Percentiles rank a stretch among this genome's conserved stretches.
Conservation (phyloP, 169 alveolate genomes). For the Plasmodium sp. region DNA sequence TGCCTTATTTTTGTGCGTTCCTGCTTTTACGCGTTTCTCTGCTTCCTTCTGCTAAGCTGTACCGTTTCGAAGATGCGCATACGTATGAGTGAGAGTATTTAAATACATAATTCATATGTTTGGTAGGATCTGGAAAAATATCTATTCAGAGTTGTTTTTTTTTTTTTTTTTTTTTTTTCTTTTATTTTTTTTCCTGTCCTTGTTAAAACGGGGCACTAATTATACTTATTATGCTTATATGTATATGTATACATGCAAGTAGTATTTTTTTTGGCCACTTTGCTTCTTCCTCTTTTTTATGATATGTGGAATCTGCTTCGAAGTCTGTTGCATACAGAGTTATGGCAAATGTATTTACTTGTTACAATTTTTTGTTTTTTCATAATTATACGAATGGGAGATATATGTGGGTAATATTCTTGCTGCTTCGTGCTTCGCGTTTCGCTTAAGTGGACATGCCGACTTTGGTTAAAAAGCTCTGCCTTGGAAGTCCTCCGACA, state of each 20-base stretch:
- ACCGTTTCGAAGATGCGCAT: neutral
- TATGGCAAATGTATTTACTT: conserved; percentile 1
- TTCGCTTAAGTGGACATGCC: neutral
- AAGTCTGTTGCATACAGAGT: neutral
- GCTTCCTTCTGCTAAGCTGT: neutral
- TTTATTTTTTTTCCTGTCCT: neutral
- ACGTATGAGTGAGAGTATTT: neutral
- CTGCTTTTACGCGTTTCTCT: neutral
- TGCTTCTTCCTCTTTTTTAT: conserved; percentile 1
- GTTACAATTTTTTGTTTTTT: conserved; percentile 37
- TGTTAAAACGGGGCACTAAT: neutral
- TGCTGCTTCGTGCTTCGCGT: neutral
- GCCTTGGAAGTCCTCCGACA: neutral
- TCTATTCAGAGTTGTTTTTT: neutral
- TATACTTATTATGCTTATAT: neutral
- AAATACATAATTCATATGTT: neutral
- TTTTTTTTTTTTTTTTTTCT: neutral
- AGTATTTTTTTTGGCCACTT: neutral
- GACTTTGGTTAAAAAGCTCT: neutral
- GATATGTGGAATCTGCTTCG: conserved; percentile 9
- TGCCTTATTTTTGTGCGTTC: neutral
- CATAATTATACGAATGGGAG: conserved; percentile 10
- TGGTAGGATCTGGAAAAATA: neutral
- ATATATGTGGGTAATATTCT: neutral
- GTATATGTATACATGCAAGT: neutral